Base-by-base conservation (phyloP, 1,284 basidiomycete species). In the Cryptococcus hybrid region DNA sequence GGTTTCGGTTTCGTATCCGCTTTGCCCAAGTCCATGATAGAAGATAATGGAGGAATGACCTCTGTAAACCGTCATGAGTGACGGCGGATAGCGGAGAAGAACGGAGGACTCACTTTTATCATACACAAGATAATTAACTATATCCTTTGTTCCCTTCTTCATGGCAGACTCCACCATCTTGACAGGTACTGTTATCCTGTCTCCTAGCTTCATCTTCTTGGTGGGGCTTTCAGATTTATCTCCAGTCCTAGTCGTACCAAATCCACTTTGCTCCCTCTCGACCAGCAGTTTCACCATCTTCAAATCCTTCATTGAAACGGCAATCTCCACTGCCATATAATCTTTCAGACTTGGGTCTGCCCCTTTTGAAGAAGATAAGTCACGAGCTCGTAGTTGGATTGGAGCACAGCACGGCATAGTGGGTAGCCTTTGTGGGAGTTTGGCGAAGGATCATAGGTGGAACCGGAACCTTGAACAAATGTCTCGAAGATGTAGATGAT, bases 361-460 rank as follows among this genome's bases (percentile, higher is more conserved):
- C 2, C 85, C 87, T n/a, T 85, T 1, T 80, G 76, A 47, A 94
- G 83, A 6, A 94, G 80, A 61, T 88, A 87, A 43, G 75, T 79
- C 2, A 91, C 80, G 4, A 93, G 82, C 1, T 85, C 84, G 0
- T 81, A 64, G 63, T 86, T 86, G 11, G 80, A 79, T 0, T 83
- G 84, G 47, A 86, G 80, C 0, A 90, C 88, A 1, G 90, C 88
- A 58, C 84, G 85, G 7, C 85, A 85, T 37, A 94, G 82, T 0
- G 88, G 85, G 66, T 92, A 93, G 0, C 90, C 90, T 1, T 84
- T 81, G 72, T 87, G 81, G 5, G 86, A 82, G 70, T 91, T 84
- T 7, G 81, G 66, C 38, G 84, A 79, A 1, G 69, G 69, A 8
- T 81, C 66, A 42, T 84, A 79, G 1, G 68, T 67, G 24, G 24